Conservation (phyloP, 108 stramenopile genomes). For the Pseudonitzschia multistriata region DNA sequence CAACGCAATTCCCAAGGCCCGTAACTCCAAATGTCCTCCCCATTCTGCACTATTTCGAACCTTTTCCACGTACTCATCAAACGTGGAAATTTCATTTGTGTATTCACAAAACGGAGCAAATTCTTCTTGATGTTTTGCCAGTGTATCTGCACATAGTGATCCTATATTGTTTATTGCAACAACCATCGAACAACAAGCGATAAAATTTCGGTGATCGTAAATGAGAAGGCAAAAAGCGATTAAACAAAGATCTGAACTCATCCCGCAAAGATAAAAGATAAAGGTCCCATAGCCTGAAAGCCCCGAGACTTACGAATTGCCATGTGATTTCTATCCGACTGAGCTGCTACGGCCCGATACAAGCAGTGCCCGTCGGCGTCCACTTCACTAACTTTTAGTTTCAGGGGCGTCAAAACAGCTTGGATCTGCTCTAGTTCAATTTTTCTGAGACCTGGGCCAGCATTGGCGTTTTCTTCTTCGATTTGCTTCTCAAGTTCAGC, state of each 20-base stretch:
- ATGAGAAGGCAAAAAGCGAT: background rate
- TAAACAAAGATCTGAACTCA: background rate
- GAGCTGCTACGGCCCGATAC: slow-evolving; percentile 90
- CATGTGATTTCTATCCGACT: slow-evolving; percentile 38
- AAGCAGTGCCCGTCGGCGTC: slow-evolving; percentile 94
- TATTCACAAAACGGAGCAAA: slow-evolving; percentile 91
- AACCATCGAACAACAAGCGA: background rate
- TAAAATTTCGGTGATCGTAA: background rate
- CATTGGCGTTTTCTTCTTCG: slow-evolving; percentile 53
- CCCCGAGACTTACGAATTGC: slow-evolving; percentile 42
- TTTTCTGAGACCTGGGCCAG: slow-evolving; percentile 57
- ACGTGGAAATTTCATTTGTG: slow-evolving; percentile 54
- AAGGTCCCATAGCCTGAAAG: background rate
- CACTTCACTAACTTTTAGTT: slow-evolving; percentile 75
- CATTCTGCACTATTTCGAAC: slow-evolving; percentile 87
- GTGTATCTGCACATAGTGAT: slow-evolving; percentile 58
- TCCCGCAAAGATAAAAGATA: background rate
- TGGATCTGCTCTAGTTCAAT: slow-evolving; percentile 66
- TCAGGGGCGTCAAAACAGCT: slow-evolving; percentile 42
- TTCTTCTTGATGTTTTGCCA: slow-evolving; percentile 62
- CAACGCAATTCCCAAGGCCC: slow-evolving; percentile 80
- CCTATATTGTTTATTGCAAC: slow-evolving; percentile 23
- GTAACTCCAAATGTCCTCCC: slow-evolving; percentile 96
- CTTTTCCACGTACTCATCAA: slow-evolving; percentile 79
- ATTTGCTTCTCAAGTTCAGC: slow-evolving; percentile 43